These are phyloP conservation scores for Lipomyces anomalus DNA, from an alignment of 805 yeast species.

Conservation along the genomic window DNA sequence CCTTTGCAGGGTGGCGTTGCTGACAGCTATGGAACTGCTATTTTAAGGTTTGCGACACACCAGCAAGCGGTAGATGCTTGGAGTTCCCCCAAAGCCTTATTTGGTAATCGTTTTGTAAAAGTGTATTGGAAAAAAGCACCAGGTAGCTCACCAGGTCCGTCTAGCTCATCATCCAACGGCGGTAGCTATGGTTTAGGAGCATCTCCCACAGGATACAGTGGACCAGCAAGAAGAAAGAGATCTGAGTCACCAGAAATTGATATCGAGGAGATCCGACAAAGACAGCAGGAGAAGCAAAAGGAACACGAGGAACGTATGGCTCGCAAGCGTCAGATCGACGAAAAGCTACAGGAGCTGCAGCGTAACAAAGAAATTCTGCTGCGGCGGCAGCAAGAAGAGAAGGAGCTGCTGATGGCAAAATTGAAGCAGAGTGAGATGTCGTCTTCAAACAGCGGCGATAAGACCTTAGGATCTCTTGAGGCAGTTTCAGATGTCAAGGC, in stretches of 20 bases:
- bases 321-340: constrained; percentile 34
- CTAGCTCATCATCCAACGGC: constrained; percentile 10
- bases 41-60: constrained; percentile 37
- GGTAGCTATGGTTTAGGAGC: constrained; percentile 2
- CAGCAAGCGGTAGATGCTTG: constrained; percentile 42
- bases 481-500: background rate
- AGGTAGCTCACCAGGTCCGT: constrained; percentile 16
- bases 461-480: background rate
- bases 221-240: constrained; percentile 1
- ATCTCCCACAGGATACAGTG: background rate
- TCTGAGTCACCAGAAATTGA: constrained; percentile 31
- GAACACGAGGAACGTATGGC: constrained; percentile 38
- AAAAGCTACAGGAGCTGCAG: constrained; percentile 33
- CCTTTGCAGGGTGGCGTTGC: constrained; percentile 2
- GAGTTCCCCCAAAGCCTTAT: constrained; percentile 41
- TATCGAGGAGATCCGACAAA: constrained; percentile 35
- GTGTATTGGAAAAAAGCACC: constrained; percentile 39
- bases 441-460: constrained; percentile 16
- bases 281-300: constrained; percentile 39
- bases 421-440: constrained; percentile 25
- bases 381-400: constrained; percentile 34
- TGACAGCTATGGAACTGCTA: constrained; percentile 32
- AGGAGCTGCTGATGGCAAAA: constrained; percentile 18
- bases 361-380: constrained; percentile 36
- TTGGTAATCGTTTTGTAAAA: constrained; percentile 46